Base-by-base conservation (phyloP, 768 basidiomycete species). In the Cyathus striatus region DNA sequence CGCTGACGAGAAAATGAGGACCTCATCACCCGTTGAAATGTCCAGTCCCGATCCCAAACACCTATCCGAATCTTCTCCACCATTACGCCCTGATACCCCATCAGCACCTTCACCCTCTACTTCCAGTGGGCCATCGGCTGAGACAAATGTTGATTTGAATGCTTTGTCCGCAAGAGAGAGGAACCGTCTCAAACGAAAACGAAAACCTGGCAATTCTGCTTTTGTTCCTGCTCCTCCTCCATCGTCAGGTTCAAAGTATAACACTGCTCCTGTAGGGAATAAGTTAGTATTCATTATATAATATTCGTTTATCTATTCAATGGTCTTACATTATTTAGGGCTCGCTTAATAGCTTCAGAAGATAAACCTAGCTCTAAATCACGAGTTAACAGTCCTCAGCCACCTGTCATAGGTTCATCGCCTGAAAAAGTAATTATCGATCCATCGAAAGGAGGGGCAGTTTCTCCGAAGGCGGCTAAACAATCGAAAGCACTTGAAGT, bases 141-240 rank as follows among this genome's bases (percentile, higher is more conserved):
- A n/a, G n/a, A 55, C 68, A 18, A 76, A 81, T 33, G 48, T 65
- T 10, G 80, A 83, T 48, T 47, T 70, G 3, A 66, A 56, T 33
- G 76, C 75, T 5, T 67, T 98, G 35, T 96, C 93, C 23, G 91
- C 92, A 9, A 81, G 96, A 42, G 95, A 98, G 63, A 80, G 88
- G 23, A 96, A 96, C 58, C 79, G 94, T 37, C 69, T 98, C 23
- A 99, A 99, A 62, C 78, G 96, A 22, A 98, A 98, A 59, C 86
- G 94, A 43, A 96, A 94, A 55, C 75, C 76, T 3, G 93, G 90
- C 3, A 89, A 86, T 55, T 69, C 82, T 23, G 88, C 86, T 1
- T 90, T 90, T 52, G 90, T 92, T 13, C 74, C 83, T 10, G 78
- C 85, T 3, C 83, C 86, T 2, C 72, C 81, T 20, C 78, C 83